These are phyloP conservation scores for Polyplosphaeria fusca DNA, from an alignment of 495 filamentous ascomycete genomes.

Conservation along the genomic window DNA sequence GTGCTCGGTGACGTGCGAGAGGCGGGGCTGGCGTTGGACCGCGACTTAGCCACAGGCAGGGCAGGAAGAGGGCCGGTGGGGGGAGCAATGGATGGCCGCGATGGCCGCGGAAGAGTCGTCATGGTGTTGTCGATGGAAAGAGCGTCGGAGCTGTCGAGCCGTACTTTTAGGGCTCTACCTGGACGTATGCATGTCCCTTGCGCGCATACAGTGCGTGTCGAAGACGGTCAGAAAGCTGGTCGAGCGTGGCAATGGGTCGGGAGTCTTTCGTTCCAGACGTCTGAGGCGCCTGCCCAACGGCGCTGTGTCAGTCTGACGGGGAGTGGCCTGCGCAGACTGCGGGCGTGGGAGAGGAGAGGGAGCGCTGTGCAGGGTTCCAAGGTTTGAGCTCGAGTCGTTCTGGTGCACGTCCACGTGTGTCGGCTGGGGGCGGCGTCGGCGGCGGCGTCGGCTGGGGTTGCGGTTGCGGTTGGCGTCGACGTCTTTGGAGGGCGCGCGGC, in stretches of 20 bases:
- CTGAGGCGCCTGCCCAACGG: constrained; percentile 4
- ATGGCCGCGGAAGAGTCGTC: constrained; percentile 62
- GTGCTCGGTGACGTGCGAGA: constrained; percentile 43
- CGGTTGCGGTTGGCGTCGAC: neutral
- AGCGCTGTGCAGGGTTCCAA: constrained; percentile 5
- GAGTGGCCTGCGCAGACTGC: neutral
- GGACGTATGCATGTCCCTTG: constrained; percentile 21
- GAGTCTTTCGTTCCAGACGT: constrained; percentile 11
- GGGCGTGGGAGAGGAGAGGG: constrained; percentile 6
- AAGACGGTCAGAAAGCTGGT: neutral
- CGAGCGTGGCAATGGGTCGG: neutral
- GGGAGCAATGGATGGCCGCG: constrained; percentile 60
- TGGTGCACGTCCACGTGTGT: constrained; percentile 7
- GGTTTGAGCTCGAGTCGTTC: constrained; percentile 18
- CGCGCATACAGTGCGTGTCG: neutral
- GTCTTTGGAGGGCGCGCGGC: neutral
- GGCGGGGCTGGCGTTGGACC: constrained; percentile 52
- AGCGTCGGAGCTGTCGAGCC: neutral
- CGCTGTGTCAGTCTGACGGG: constrained; percentile 13
- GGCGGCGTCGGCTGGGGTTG: neutral
- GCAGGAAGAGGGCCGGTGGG: constrained; percentile 65
- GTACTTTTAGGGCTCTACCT: constrained; percentile 2
- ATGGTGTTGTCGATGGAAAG: neutral
- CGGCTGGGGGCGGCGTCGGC: neutral
- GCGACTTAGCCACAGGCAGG: constrained; percentile 66